Evolutionary conservation across 1,284 basidiomycete genomes (phyloP), one percentile per base, ranked within the genome.

Genomic region (Hymenochaete sp.): DNA sequence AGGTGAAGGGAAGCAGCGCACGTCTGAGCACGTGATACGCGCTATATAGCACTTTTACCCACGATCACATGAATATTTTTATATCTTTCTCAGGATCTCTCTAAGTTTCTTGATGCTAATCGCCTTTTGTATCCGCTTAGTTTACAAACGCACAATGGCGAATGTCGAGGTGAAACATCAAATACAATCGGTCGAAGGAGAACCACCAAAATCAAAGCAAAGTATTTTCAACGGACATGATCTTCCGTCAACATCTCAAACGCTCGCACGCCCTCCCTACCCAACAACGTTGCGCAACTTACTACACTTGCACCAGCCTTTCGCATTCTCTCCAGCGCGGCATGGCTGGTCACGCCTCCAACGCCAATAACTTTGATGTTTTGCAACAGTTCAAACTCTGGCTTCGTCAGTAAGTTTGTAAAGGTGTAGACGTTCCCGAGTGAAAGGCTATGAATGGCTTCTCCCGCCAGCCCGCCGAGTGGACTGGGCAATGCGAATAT

Each of bases 341-440:
- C 75, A 7, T 66, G 61, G 24, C 70, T 72, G 0, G 73, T 77
- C n/a, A 88, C 83, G 4, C 87, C 87, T 0, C 87, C 87, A 14
- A 82, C 79, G 3, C 87, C 87, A 44, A 91, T 73, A 39, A 90
- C 62, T 39, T 62, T 62, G 44, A 88, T 73, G 3, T 64, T 57
- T 28, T 62, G 62, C 43, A 84, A 55, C 0, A 67, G 65, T 1
- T 60, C 50, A 48, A 67, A 65, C 14, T 56, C 55, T 49, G 66
- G 71, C 48, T 57, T 56, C 18, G 60, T 57, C 43, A 88, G 63
- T 38, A 84, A 57, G 29, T 62, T 63, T 13, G 70, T 58, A 57
- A 88, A 79, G 9, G 73, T 66, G 54, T 70, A 70, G 10, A 84
- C 82, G 55, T 82, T 89, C 46, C 87, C 87, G 27, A 89, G 66